phyloP scores from a whole-genome alignment of 495 filamentous ascomycete genomes.

The Daldinia grandis region DNA sequence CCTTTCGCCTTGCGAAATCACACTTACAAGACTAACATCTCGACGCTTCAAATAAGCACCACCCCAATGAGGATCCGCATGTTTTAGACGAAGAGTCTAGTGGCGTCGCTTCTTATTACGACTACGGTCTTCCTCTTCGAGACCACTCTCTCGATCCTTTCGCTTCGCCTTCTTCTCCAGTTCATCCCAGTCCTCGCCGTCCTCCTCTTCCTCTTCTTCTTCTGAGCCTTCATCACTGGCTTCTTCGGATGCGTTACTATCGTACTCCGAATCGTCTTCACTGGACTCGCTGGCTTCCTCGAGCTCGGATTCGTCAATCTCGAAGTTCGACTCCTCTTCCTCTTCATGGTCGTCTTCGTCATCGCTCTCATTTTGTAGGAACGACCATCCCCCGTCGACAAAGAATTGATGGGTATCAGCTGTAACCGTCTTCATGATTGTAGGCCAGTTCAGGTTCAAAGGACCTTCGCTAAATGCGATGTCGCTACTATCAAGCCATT shows the following conservation, averaged over 20 bases:
- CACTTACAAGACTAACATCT: not conserved
- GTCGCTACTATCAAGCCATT: slow-evolving; percentile 95
- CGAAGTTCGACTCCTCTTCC: slow-evolving; percentile 87
- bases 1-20: not conserved
- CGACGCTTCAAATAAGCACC: not conserved
- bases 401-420: slow-evolving; percentile 95
- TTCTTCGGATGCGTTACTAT: slow-evolving; percentile 86
- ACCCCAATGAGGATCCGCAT: not conserved
- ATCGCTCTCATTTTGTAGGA: slow-evolving; percentile 87
- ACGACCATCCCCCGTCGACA: slow-evolving; percentile 92
- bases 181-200: slow-evolving; percentile 93
- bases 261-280: slow-evolving; percentile 91
- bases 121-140: slow-evolving; percentile 71
- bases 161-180: slow-evolving; percentile 88
- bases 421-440: slow-evolving; percentile 99
- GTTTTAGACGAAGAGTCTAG: slow-evolving; percentile 22
- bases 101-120: slow-evolving; percentile 57
- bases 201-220: slow-evolving; percentile 83
- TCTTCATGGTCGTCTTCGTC: slow-evolving; percentile 81
- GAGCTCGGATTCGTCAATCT: slow-evolving; percentile 84
- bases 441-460: slow-evolving; percentile 96
- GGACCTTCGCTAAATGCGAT: slow-evolving; percentile 95
- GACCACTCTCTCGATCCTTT: slow-evolving; percentile 77
- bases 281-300: slow-evolving; percentile 80
- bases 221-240: slow-evolving; percentile 72